These are phyloP conservation scores for Strigomonas galati DNA, from an alignment of 208 protist genomes.

Conservation along the genomic window DNA sequence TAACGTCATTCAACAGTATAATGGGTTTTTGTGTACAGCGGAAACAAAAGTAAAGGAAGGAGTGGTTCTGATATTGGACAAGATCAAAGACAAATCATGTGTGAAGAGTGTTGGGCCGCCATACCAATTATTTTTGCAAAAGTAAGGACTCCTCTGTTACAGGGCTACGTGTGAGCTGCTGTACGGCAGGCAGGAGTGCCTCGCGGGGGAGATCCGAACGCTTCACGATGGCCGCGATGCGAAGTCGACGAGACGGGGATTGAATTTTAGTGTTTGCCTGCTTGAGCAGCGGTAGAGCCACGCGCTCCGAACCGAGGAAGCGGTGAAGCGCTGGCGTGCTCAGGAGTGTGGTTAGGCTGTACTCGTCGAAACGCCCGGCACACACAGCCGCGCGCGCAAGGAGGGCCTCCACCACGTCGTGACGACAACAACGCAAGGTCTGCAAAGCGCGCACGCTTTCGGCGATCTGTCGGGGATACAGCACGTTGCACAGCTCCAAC, in stretches of 20 bases:
- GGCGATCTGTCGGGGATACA: slow-evolving; percentile 60
- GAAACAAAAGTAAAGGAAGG: too few species aligned
- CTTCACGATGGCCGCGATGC: slow-evolving; percentile 46
- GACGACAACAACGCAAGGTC: slow-evolving; percentile 41
- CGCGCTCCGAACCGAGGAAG: slow-evolving; percentile 35
- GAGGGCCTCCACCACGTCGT: slow-evolving; percentile 49
- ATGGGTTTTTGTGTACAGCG: too few species aligned
- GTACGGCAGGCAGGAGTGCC: slow-evolving; percentile 12
- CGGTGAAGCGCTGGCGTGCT: slow-evolving; percentile 62
- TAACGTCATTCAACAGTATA: too few species aligned
- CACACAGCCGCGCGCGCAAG: slow-evolving; percentile 42
- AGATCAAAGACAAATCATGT: too few species aligned
- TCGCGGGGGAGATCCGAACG: slow-evolving; percentile 58
- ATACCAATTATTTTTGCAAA: too few species aligned
- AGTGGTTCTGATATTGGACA: too few species aligned
- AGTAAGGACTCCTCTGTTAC: too few species aligned
- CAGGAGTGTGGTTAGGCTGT: slow-evolving; percentile 61
- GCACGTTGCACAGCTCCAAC: slow-evolving; percentile 37
- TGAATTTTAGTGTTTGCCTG: slow-evolving; percentile 40
- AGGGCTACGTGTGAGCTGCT: not conserved
- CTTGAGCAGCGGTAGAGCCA: slow-evolving; percentile 64
- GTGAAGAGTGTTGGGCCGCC: too few species aligned
- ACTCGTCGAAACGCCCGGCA: slow-evolving; percentile 56
- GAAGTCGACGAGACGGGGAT: slow-evolving; percentile 44
- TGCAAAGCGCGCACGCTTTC: slow-evolving; percentile 62